Conservation (phyloP, 441 rosid genomes). For the Populus tomentosa region DNA sequence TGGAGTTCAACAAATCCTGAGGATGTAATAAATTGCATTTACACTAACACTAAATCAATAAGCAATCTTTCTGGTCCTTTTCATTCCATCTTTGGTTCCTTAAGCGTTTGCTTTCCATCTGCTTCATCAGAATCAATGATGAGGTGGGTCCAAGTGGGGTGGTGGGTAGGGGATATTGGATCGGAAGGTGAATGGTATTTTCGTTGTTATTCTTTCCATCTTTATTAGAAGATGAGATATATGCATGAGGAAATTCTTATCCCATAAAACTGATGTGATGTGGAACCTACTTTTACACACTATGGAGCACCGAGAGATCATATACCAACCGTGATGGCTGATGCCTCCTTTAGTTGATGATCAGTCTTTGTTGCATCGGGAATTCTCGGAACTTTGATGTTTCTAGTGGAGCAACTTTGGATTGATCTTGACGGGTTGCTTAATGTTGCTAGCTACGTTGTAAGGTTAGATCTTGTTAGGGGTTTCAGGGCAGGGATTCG, state of each 20-base stretch:
- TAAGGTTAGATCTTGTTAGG: not conserved
- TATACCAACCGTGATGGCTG: not conserved
- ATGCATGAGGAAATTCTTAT: slow-evolving; percentile 15
- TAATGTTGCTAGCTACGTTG: slow-evolving; percentile 1
- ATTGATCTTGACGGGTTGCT: slow-evolving; percentile 10
- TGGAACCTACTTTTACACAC: slow-evolving; percentile 20
- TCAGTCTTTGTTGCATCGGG: slow-evolving; percentile 4
- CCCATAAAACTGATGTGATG: slow-evolving; percentile 15
- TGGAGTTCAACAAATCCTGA: slow-evolving; percentile 2
- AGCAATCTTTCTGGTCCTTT: not conserved
- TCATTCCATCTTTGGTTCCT: not conserved
- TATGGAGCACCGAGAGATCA: slow-evolving; percentile 10
- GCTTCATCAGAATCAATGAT: slow-evolving; percentile 1
- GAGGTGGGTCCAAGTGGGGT: slow-evolving; percentile 20
- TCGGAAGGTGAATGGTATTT: not conserved
- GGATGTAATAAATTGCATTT: not conserved
- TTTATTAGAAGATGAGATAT: slow-evolving; percentile 13
- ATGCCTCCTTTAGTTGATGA: not conserved
- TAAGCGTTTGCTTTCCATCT: not conserved
- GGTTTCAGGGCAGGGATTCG: not conserved
- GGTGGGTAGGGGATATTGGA: slow-evolving; percentile 8
- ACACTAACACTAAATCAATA: not conserved
- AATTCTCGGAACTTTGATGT: slow-evolving; percentile 10
- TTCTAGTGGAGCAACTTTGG: slow-evolving; percentile 5
- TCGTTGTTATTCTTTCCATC: slow-evolving; percentile 1